Evolutionary conservation across 129 eudicot species (phyloP).

Genomic region (Ambrosia trifida): DNA sequence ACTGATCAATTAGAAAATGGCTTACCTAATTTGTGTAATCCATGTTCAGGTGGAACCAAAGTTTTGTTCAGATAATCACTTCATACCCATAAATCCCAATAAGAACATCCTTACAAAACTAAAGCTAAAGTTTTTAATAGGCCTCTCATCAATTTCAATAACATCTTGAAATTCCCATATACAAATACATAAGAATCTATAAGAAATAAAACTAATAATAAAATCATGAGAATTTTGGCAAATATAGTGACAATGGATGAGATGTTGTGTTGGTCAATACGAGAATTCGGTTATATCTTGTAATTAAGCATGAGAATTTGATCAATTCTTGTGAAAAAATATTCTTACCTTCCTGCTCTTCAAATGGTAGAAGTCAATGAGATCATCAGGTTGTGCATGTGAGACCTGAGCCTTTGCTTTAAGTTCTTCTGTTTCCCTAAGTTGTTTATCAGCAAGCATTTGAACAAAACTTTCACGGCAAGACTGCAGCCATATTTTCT

Average conservation of each 20-base stretch:
- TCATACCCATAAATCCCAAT: too few relatives aligned
- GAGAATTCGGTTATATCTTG: neutral
- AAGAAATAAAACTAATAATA: neutral
- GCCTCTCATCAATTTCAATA: too few relatives aligned
- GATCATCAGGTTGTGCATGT: conserved; percentile 95
- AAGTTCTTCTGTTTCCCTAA: conserved; percentile 79
- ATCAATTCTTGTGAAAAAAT: neutral
- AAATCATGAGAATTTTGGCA: too few relatives aligned
- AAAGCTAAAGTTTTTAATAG: too few relatives aligned
- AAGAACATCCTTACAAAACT: too few relatives aligned
- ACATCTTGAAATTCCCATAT: too few relatives aligned
- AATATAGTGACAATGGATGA: too few relatives aligned
- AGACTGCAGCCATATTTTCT: conserved; percentile 87
- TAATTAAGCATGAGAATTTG: neutral
- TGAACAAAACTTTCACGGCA: conserved; percentile 94
- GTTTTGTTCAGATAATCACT: too few relatives aligned
- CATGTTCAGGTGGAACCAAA: too few relatives aligned
- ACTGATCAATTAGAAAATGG: too few relatives aligned
- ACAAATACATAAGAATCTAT: neutral
- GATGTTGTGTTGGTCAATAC: neutral
- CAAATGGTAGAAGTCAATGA: conserved; percentile 93
- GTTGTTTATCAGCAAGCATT: conserved; percentile 95
- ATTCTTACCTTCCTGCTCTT: conserved; percentile 86
- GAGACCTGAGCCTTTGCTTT: conserved; percentile 89
- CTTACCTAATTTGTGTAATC: too few relatives aligned